Percentiles rank a stretch among this genome's conserved stretches.
phyloP scores from a whole-genome alignment of 169 alveolate genomes.

The Plasmodium yoelii region DNA sequence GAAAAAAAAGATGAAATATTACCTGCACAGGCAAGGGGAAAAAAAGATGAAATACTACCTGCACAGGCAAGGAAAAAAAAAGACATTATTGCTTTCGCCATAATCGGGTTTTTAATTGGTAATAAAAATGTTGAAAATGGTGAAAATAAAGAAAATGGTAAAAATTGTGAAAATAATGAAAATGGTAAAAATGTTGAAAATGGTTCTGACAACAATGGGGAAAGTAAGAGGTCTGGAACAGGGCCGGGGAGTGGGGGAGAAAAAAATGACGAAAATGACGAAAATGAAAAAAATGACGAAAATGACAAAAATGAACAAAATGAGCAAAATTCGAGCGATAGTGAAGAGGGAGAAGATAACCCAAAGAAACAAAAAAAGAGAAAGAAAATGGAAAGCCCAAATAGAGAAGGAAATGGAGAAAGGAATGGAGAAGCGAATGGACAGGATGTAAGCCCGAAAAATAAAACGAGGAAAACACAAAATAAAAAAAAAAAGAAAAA shows the following conservation, averaged over 20 bases:
- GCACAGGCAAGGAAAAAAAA: constrained; percentile 26
- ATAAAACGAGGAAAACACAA: not conserved
- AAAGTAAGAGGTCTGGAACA: not conserved
- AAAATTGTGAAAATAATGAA: not conserved
- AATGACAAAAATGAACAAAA: not conserved
- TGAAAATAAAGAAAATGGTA: not conserved
- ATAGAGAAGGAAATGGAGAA: too few species aligned
- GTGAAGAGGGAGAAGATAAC: not conserved
- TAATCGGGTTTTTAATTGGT: not conserved
- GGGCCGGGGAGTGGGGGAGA: not conserved
- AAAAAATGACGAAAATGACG: not conserved
- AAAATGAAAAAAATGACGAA: not conserved
- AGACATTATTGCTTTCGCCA: not conserved
- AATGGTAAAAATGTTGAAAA: not conserved
- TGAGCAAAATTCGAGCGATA: not conserved
- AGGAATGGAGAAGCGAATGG: too few species aligned
- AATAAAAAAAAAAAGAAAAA: not conserved
- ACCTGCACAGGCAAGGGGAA: constrained; percentile 27
- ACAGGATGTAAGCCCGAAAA: not conserved
- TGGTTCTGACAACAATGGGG: not conserved
- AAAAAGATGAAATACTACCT: constrained; percentile 1
- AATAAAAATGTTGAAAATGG: not conserved
- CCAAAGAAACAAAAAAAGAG: too few species aligned
- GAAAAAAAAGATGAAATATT: not conserved
- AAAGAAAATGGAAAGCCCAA: too few species aligned